Conservation (phyloP, 1,284 basidiomycete genomes). For the Dichomitus squalens region DNA sequence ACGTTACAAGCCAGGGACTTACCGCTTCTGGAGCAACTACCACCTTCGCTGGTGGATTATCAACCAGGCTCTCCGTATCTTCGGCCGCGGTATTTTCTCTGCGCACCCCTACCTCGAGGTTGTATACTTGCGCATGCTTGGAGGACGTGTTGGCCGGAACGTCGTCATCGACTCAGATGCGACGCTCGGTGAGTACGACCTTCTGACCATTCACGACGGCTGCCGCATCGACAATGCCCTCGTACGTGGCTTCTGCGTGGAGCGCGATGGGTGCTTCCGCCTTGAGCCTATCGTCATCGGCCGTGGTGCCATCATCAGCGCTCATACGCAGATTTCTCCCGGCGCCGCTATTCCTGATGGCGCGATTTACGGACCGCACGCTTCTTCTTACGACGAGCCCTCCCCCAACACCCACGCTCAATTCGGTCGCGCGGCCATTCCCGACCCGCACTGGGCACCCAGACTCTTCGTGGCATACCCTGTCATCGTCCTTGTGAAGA, state of each 20-base stretch:
- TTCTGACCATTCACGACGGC: constrained; percentile 44
- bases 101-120: constrained; percentile 39
- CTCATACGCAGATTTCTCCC: constrained; percentile 44
- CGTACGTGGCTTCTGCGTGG: constrained; percentile 49
- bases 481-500: constrained; percentile 36
- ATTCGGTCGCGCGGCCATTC: constrained; percentile 39
- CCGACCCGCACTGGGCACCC: constrained; percentile 35
- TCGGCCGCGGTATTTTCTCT: constrained; percentile 46
- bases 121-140: constrained; percentile 46
- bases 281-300: constrained; percentile 43
- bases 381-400: constrained; percentile 42
- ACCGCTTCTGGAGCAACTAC: constrained; percentile 41
- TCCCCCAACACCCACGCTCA: constrained; percentile 39
- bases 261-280: constrained; percentile 45
- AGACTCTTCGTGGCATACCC: constrained; percentile 42
- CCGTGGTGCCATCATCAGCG: constrained; percentile 41
- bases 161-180: constrained; percentile 42
- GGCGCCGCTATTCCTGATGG: constrained; percentile 40
- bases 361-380: constrained; percentile 46
- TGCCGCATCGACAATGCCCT: constrained; percentile 43
- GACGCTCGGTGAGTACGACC: constrained; percentile 44
- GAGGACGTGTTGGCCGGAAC: constrained; percentile 43
- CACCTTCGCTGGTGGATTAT: constrained; percentile 52
- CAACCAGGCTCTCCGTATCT: constrained; percentile 40
- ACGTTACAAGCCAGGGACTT: constrained; percentile 42